Percentiles rank a stretch among this genome's conserved stretches.
These are phyloP conservation scores for Ceratocystis smalleyi DNA, from an alignment of 2,329 filamentous ascomycete species.

Conservation along the genomic window DNA sequence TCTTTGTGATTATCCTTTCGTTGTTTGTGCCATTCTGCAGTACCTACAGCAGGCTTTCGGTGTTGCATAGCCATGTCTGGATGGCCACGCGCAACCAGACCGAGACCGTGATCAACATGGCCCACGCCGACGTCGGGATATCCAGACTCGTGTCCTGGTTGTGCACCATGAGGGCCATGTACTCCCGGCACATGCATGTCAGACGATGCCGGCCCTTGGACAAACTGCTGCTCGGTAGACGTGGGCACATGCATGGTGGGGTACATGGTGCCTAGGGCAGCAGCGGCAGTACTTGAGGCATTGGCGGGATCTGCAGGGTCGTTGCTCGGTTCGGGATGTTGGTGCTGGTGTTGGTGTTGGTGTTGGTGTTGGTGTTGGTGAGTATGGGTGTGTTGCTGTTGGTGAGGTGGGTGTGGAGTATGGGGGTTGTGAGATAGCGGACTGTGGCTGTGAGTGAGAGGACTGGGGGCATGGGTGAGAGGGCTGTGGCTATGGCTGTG, in stretches of 20 bases:
- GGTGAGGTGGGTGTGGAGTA: constrained; percentile 19
- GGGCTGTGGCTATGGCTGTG: constrained; percentile 8
- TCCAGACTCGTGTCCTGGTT: constrained; percentile 5
- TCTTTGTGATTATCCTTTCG: constrained; percentile 98
- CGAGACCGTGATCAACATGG: constrained; percentile 7
- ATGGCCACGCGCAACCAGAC: constrained; percentile 3
- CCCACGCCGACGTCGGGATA: not conserved
- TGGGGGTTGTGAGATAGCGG: constrained; percentile 6
- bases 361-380: constrained; percentile 11
- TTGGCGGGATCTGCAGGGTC: constrained; percentile 36
- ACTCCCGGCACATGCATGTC: constrained; percentile 3
- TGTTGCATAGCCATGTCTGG: constrained; percentile 13
- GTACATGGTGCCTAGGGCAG: constrained; percentile 42
- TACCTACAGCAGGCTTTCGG: constrained; percentile 78
- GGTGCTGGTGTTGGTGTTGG: constrained; percentile 11
- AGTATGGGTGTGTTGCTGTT: not conserved
- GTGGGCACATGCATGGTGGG: constrained; percentile 43
- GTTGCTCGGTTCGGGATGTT: constrained; percentile 17
- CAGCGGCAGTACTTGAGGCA: constrained; percentile 44
- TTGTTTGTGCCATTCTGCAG: constrained; percentile 94
- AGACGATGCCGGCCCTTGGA: constrained; percentile 27
- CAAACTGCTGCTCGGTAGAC: constrained; percentile 44
- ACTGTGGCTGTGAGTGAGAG: constrained; percentile 11
- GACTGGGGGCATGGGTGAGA: not conserved
- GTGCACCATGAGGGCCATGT: not conserved